A percentile compares a stretch with the other conserved stretches of the same genome.
Evolutionary conservation across 495 filamentous ascomycete genomes (phyloP).

Genomic region (Hypoxylon fuscum): DNA sequence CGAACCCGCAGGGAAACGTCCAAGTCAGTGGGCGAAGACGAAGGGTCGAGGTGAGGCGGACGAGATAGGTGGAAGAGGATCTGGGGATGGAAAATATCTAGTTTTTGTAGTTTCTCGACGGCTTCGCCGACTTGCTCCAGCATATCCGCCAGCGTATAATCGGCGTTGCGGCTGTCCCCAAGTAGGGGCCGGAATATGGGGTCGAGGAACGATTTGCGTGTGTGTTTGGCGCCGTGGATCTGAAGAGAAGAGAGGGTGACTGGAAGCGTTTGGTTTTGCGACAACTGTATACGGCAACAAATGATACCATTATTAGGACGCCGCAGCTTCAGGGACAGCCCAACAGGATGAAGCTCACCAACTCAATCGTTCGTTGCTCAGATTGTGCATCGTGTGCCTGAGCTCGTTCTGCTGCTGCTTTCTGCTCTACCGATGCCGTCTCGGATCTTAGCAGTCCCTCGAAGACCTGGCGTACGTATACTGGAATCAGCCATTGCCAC

Average conservation of each 20-base stretch:
- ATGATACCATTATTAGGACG: slow-evolving; percentile 2
- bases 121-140: slow-evolving; percentile 72
- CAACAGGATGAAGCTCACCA: slow-evolving; percentile 33
- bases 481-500: slow-evolving; percentile 9
- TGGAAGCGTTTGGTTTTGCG: slow-evolving; percentile 75
- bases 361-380: slow-evolving; percentile 36
- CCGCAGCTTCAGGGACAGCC: neutral
- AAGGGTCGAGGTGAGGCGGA: slow-evolving; percentile 64
- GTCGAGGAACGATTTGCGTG: slow-evolving; percentile 80
- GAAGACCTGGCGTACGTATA: slow-evolving; percentile 33
- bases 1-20: slow-evolving; percentile 77
- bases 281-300: slow-evolving; percentile 61
- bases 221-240: slow-evolving; percentile 79
- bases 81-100: slow-evolving; percentile 89
- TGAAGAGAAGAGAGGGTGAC: slow-evolving; percentile 83
- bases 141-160: slow-evolving; percentile 80
- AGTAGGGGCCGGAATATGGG: slow-evolving; percentile 80
- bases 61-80: slow-evolving; percentile 82
- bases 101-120: slow-evolving; percentile 77
- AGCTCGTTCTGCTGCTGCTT: slow-evolving; percentile 23
- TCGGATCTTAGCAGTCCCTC: slow-evolving; percentile 42
- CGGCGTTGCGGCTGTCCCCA: slow-evolving; percentile 67
- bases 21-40: slow-evolving; percentile 73
- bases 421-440: slow-evolving; percentile 34
- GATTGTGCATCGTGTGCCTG: slow-evolving; percentile 34